Conservation (phyloP, 2,329 filamentous ascomycete species). For the Metarhizium brunneum region DNA sequence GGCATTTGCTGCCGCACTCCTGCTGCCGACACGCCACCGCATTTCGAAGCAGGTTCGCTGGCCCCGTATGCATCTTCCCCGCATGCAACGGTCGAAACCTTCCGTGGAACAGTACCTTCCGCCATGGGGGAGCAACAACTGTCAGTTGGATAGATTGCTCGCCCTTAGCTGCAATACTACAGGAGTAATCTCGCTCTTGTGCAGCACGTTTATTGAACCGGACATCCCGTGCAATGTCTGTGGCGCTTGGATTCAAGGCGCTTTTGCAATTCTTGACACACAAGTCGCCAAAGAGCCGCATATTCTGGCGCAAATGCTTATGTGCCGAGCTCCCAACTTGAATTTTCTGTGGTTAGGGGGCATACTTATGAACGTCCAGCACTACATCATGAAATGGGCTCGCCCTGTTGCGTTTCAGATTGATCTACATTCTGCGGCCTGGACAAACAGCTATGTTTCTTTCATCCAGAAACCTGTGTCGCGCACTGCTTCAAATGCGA, state of each 20-base stretch:
- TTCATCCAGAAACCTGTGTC: conserved; percentile 3
- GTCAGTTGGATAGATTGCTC: conserved; percentile 9
- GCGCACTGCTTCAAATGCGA: background rate
- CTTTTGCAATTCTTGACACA: conserved; percentile 4
- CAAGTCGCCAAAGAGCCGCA: background rate
- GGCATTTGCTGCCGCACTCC: conserved; percentile 5
- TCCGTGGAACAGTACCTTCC: background rate
- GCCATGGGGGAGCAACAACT: conserved; percentile 5
- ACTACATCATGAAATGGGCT: conserved; percentile 3
- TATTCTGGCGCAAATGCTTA: conserved; percentile 6
- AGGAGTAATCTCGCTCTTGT: conserved; percentile 2
- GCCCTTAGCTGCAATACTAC: conserved; percentile 8
- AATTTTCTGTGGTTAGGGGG: conserved; percentile 10
- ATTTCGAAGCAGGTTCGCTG: conserved; percentile 2
- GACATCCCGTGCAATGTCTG: conserved; percentile 8
- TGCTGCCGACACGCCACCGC: conserved; percentile 4
- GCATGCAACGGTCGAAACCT: background rate
- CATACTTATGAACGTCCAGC: conserved; percentile 5
- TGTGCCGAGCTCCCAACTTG: conserved; percentile 5
- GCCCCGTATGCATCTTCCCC: background rate
- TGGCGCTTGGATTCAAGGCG: conserved; percentile 7
- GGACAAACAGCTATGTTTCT: conserved; percentile 5
- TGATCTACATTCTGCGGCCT: conserved; percentile 1
- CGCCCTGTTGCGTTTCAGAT: conserved; percentile 2
- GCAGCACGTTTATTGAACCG: conserved; percentile 9